Conservation (phyloP, 2,329 filamentous ascomycete species). For the Epichloe sp. region DNA sequence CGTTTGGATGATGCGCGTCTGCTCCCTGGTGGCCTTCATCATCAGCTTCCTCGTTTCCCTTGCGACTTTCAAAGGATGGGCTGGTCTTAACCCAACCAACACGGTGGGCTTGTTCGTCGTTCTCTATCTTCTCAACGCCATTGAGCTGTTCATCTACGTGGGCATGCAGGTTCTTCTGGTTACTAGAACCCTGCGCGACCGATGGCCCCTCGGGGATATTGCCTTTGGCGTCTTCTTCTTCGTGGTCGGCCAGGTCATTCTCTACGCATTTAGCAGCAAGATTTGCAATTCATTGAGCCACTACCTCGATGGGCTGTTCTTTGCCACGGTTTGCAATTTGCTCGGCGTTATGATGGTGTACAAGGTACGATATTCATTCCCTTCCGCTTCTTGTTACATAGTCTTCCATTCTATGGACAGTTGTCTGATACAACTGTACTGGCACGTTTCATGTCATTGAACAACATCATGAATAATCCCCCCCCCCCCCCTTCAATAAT, state of each 20-base stretch:
- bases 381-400: background rate
- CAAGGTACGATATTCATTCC: conserved; percentile 47
- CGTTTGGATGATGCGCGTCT: conserved; percentile 78
- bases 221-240: conserved; percentile 85
- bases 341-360: conserved; percentile 99
- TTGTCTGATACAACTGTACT: too few relatives aligned
- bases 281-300: conserved; percentile 80
- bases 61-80: conserved; percentile 87
- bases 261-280: conserved; percentile 77
- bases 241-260: conserved; percentile 76
- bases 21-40: conserved; percentile 68
- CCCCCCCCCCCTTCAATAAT: too few relatives aligned
- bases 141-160: conserved; percentile 76
- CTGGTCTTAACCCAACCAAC: conserved; percentile 69
- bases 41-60: conserved; percentile 80
- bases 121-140: conserved; percentile 78
- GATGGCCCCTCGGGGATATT: conserved; percentile 91
- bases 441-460: too few relatives aligned
- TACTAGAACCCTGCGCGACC: conserved; percentile 77
- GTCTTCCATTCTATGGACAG: background rate
- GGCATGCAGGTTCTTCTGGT: conserved; percentile 83
- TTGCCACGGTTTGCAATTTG: conserved; percentile 86
- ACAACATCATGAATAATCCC: too few relatives aligned
- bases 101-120: conserved; percentile 85
- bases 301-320: conserved; percentile 89